phyloP scores from a whole-genome alignment of 495 filamentous ascomycete species.

The Daldinia grandis region DNA sequence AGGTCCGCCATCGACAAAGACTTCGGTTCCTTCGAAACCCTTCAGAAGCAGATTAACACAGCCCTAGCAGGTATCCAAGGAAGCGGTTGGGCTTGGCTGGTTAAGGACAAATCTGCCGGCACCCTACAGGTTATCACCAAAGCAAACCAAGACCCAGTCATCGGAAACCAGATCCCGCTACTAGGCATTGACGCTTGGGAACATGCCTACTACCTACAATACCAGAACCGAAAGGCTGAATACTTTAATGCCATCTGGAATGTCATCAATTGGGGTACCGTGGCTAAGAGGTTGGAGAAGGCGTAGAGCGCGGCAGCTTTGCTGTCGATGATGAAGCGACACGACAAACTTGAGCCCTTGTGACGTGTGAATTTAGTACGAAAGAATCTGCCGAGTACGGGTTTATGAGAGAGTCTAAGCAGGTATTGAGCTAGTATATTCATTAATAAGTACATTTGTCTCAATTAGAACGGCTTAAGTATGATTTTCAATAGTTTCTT shows the following conservation, averaged over 20 bases:
- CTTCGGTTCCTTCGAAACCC: slow-evolving; percentile 76
- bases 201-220: slow-evolving; percentile 76
- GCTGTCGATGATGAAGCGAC: slow-evolving; percentile 12
- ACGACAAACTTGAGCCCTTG: not conserved
- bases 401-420: not conserved
- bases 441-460: not conserved
- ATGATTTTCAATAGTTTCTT: not conserved
- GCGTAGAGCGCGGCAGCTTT: slow-evolving; percentile 32
- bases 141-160: slow-evolving; percentile 86
- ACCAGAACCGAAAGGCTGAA: slow-evolving; percentile 84
- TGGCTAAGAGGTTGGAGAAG: slow-evolving; percentile 78
- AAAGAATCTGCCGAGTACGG: not conserved
- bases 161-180: slow-evolving; percentile 77
- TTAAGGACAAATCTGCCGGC: slow-evolving; percentile 87
- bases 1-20: slow-evolving; percentile 75
- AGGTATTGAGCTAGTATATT: not conserved
- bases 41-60: slow-evolving; percentile 86
- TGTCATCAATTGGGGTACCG: slow-evolving; percentile 92
- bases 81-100: slow-evolving; percentile 95
- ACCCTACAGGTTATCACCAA: slow-evolving; percentile 78
- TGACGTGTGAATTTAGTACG: slow-evolving; percentile 9
- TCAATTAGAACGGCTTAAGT: not conserved
- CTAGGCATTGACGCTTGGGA: slow-evolving; percentile 94
- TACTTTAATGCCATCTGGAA: slow-evolving; percentile 85
- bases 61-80: slow-evolving; percentile 91